Base-by-base conservation (phyloP, 495 filamentous ascomycete genomes). In the Hypomontagnella submonticulosa region DNA sequence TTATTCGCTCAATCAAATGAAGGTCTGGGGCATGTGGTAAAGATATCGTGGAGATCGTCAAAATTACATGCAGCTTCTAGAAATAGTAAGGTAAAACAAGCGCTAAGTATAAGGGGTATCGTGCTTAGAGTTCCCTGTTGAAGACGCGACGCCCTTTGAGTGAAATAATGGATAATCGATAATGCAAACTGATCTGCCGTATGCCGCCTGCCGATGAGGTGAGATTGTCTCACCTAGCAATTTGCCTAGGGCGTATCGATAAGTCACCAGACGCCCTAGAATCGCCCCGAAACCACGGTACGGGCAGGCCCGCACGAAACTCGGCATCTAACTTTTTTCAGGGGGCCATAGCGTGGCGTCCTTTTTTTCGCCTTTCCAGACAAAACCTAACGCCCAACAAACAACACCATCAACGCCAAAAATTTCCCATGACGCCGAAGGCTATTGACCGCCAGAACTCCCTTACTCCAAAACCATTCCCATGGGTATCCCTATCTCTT, bases 271-370 rank as follows among this genome's bases (percentile, higher is more conserved):
- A 40, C 47, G 44, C 47, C 53, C 34, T 44, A 53, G 12, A 37
- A 63, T 38, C 6, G 16, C 16, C 23, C 49, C 58, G 49, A 27
- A 27, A 27, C 23, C 3, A 52, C 18, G 30, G 40, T 34, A 54
- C 49, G 49, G 57, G 49, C 37, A 15, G 33, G 34, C 15, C 55
- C 62, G 55, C 62, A 43, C 33, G 23, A 58, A 67, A 42, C 57
- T 67, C 58, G 64, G 57, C 33, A 6, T 27, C 6, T 2, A 50
- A 67, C 37, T 12, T 38, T 0, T 11, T 57, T 43, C 47, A 20
- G 20, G 23, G 23, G 34, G 1, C n/a, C 10, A 36, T 36, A 4
- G 12, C 15, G 12, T 43, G 30, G 15, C n/a, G n/a, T n/a, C n/a
- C 3, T 51, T 15, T 43, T 6, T 37, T 27, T 30, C 36, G 43